phyloP scores from a whole-genome alignment of 176 grass and related monocot genomes.

The Rhynchospora tenuis region DNA sequence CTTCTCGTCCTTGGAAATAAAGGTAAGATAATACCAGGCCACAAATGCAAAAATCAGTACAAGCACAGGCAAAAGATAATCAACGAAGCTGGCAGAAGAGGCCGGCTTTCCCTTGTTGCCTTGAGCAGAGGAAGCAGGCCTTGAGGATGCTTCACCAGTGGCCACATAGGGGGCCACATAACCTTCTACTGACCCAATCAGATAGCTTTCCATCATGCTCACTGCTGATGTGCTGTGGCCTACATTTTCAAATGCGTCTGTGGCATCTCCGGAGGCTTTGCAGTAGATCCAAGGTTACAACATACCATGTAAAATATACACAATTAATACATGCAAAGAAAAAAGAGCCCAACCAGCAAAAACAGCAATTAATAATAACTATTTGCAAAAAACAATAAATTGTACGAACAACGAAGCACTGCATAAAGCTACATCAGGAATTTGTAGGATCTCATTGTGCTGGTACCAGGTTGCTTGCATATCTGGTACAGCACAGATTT shows the following conservation, averaged over 20 bases:
- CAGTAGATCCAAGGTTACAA: not conserved
- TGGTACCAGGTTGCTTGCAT: not conserved
- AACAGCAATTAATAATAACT: not conserved
- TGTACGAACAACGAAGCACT: not conserved
- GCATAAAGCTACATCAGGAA: not conserved
- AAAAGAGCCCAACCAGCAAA: not conserved
- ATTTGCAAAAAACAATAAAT: not conserved
- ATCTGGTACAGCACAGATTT: not conserved
- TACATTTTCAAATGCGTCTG: constrained; percentile 64
- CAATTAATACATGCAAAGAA: not conserved
- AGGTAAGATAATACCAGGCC: constrained; percentile 80
- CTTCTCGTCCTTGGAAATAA: constrained; percentile 27
- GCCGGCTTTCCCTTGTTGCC: constrained; percentile 32
- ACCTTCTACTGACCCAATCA: constrained; percentile 46
- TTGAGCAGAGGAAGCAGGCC: constrained; percentile 10
- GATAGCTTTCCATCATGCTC: constrained; percentile 62
- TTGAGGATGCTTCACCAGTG: not conserved
- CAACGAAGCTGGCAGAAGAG: constrained; percentile 45
- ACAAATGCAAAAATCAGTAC: constrained; percentile 54
- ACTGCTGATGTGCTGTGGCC: constrained; percentile 69
- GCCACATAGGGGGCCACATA: constrained; percentile 3
- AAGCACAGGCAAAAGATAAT: constrained; percentile 56
- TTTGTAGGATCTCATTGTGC: not conserved
- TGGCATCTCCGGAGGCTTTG: constrained; percentile 67
- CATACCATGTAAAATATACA: not conserved